Percentiles rank a stretch among this genome's conserved stretches.
phyloP scores from a whole-genome alignment of 768 basidiomycete species.

The Auriscalpium vulgare region DNA sequence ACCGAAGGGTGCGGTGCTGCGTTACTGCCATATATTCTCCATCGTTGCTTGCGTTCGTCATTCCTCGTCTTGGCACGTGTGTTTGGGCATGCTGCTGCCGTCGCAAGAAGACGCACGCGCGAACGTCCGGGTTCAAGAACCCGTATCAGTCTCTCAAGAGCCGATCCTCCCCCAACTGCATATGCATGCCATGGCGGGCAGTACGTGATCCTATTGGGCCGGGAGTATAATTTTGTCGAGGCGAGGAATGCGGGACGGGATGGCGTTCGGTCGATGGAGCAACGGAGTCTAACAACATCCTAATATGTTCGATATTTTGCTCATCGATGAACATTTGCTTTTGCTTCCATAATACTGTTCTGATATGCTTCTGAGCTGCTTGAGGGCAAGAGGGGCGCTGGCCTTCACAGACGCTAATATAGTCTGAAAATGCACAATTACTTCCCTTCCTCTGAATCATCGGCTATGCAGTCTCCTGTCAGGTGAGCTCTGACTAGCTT shows the following conservation, averaged over 20 bases:
- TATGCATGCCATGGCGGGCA: slow-evolving; percentile 17
- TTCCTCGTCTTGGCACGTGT: slow-evolving; percentile 40
- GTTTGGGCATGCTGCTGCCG: slow-evolving; percentile 56
- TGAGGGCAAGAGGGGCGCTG: too few species aligned
- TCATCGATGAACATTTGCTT: too few species aligned
- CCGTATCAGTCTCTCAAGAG: slow-evolving; percentile 24
- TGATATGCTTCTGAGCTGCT: too few species aligned
- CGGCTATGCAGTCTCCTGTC: background rate
- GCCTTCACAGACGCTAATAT: too few species aligned
- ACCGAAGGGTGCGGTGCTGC: slow-evolving; percentile 54
- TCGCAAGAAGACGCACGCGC: slow-evolving; percentile 5
- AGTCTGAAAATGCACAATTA: too few species aligned
- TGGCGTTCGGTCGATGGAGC: too few species aligned
- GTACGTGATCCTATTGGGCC: slow-evolving; percentile 2
- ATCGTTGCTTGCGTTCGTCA: slow-evolving; percentile 44
- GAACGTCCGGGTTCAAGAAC: slow-evolving; percentile 8
- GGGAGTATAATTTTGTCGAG: background rate
- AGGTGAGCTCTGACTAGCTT: slow-evolving; percentile 16
- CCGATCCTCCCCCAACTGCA: slow-evolving; percentile 24
- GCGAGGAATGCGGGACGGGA: too few species aligned
- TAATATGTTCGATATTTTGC: too few species aligned
- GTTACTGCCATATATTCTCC: slow-evolving; percentile 68
- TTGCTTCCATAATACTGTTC: too few species aligned
- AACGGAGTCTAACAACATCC: too few species aligned
- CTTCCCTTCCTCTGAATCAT: too few species aligned